Conservation (phyloP, 2,329 filamentous ascomycete species). For the Colletotrichum eremochloae region DNA sequence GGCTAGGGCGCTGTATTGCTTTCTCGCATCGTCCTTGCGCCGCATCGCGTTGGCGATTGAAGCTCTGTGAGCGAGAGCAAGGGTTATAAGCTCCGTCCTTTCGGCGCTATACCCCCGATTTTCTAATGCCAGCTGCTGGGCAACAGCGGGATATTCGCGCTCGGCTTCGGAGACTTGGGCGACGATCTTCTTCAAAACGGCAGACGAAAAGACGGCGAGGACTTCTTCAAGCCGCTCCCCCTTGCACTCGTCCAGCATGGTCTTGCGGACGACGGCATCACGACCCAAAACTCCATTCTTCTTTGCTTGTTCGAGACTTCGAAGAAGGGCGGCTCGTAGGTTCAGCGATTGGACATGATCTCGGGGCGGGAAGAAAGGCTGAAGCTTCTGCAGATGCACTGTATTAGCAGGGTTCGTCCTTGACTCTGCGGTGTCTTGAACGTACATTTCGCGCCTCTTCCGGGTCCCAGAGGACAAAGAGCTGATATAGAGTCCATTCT, state of each 20-base stretch:
- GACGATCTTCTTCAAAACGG: conserved; percentile 80
- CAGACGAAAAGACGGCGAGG: conserved; percentile 84
- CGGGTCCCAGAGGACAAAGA: conserved; percentile 87
- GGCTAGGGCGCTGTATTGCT: conserved; percentile 73
- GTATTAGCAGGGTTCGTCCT: conserved; percentile 5
- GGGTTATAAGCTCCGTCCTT: conserved; percentile 69
- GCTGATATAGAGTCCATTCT: conserved; percentile 91
- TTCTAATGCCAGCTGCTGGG: conserved; percentile 69
- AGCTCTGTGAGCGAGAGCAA: conserved; percentile 80
- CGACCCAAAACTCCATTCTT: conserved; percentile 86
- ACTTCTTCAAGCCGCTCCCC: conserved; percentile 92
- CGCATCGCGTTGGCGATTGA: conserved; percentile 72
- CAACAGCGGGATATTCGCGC: conserved; percentile 60
- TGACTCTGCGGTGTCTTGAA: not conserved
- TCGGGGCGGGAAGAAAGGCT: conserved; percentile 89
- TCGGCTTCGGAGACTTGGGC: conserved; percentile 57
- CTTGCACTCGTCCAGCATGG: conserved; percentile 96
- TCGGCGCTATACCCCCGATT: conserved; percentile 69
- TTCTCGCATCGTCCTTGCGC: conserved; percentile 70
- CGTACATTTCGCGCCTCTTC: conserved; percentile 79
- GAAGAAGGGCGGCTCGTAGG: conserved; percentile 85
- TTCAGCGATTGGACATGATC: conserved; percentile 94
- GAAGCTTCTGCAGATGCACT: conserved; percentile 75
- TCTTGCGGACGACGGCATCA: conserved; percentile 87
- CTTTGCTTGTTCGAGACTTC: conserved; percentile 86